These are phyloP conservation scores for Colletotrichum coccodes DNA, from an alignment of 2,329 filamentous ascomycete species.

Conservation along the genomic window DNA sequence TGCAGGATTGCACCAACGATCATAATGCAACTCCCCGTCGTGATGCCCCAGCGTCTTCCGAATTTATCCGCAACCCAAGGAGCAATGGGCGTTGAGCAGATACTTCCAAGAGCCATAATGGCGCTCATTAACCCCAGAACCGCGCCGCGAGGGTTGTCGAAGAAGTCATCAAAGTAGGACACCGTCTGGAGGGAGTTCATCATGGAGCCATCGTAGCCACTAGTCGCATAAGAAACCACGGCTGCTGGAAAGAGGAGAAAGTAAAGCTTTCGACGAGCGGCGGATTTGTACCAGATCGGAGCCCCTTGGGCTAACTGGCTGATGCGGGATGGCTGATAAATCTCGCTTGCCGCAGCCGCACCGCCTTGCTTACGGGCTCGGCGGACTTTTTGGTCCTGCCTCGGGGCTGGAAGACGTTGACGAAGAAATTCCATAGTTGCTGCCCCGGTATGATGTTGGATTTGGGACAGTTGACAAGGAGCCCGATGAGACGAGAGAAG, in stretches of 20 bases:
- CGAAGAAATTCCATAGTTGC: constrained; percentile 38
- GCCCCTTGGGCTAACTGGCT: constrained; percentile 39
- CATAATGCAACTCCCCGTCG: constrained; percentile 43
- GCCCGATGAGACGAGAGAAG: not conserved
- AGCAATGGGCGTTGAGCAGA: constrained; percentile 46
- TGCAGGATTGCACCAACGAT: constrained; percentile 45
- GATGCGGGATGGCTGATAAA: constrained; percentile 41
- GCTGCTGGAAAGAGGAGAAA: constrained; percentile 45
- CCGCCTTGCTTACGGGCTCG: constrained; percentile 35
- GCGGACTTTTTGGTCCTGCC: constrained; percentile 36
- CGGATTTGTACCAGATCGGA: constrained; percentile 43
- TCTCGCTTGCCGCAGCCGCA: constrained; percentile 10
- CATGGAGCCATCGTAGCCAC: constrained; percentile 60
- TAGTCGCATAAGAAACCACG: constrained; percentile 51
- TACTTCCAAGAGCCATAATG: constrained; percentile 59
- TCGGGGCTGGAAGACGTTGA: constrained; percentile 38
- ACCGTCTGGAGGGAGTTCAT: constrained; percentile 60
- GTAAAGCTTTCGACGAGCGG: constrained; percentile 42
- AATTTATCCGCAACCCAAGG: constrained; percentile 45
- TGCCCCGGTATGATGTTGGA: not conserved
- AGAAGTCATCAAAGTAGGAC: constrained; percentile 52
- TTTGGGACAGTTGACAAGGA: not conserved
- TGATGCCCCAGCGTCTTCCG: constrained; percentile 44
- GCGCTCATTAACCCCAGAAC: constrained; percentile 46
- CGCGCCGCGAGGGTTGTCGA: constrained; percentile 44